Evolutionary conservation across 805 yeast species (phyloP).

Genomic region (Barnettozyma californica): DNA sequence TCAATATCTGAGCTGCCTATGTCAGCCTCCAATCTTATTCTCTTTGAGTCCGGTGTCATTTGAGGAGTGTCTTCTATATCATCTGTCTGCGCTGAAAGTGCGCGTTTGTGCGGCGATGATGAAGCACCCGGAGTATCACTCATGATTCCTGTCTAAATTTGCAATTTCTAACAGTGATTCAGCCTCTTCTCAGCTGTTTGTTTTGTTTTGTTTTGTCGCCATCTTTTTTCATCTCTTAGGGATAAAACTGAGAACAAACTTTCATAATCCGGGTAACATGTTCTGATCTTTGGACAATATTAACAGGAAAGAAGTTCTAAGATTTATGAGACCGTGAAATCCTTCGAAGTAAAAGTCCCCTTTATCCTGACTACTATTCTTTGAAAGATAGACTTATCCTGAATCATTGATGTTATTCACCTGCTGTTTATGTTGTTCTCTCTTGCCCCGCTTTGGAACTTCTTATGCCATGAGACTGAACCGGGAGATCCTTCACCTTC

Average conservation of each 20-base stretch:
- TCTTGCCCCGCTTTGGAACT: no score
- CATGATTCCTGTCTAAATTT: not conserved
- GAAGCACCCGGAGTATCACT: not conserved
- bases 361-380: no score
- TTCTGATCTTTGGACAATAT: no score
- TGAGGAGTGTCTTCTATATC: not conserved
- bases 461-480: no score
- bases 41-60: not conserved
- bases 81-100: not conserved
- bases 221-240: not conserved
- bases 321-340: no score
- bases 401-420: no score
- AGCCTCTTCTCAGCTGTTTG: not conserved
- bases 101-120: conserved; percentile 1
- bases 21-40: not conserved
- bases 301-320: no score
- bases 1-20: not conserved
- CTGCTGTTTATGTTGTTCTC: no score
- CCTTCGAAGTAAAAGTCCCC: no score
- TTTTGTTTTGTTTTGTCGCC: conserved; percentile 1
- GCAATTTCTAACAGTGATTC: not conserved
- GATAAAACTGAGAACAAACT: not conserved
- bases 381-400: no score
- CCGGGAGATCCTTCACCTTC: no score
- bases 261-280: not conserved